Conservation (phyloP, 768 basidiomycete genomes). For the Butyriboletus loyo region DNA sequence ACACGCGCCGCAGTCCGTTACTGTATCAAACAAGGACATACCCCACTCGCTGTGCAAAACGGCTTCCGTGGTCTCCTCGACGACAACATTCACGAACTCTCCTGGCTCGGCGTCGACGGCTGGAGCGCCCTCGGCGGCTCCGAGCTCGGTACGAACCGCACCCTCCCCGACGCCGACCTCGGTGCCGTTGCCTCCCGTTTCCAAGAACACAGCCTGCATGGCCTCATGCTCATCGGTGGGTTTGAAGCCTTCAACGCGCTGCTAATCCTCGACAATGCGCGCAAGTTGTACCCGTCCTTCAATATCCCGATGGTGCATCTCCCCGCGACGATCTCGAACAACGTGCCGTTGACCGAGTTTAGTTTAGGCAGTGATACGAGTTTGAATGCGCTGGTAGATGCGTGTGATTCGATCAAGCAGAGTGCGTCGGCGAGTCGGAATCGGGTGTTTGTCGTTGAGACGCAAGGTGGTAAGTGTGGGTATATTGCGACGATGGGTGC, state of each 20-base stretch:
- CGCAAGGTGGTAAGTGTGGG: conserved; percentile 95
- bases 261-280: conserved; percentile 71
- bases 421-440: conserved; percentile 95
- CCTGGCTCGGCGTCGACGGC: conserved; percentile 95
- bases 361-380: conserved; percentile 97
- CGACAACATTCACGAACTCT: conserved; percentile 78
- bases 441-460: conserved; percentile 96
- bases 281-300: conserved; percentile 85
- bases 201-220: conserved; percentile 79
- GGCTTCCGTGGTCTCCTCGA: conserved; percentile 95
- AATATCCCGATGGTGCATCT: conserved; percentile 95
- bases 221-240: conserved; percentile 86
- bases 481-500: conserved; percentile 96
- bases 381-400: conserved; percentile 94
- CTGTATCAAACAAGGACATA: conserved; percentile 90
- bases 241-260: conserved; percentile 92
- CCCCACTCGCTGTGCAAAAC: conserved; percentile 89
- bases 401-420: conserved; percentile 98
- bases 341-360: conserved; percentile 96
- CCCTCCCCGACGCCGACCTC: conserved; percentile 80
- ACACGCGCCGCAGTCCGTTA: conserved; percentile 93
- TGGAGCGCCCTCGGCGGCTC: conserved; percentile 97
- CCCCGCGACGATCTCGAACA: conserved; percentile 97
- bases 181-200: conserved; percentile 89
- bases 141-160: conserved; percentile 95